These are phyloP conservation scores for Linum tenue DNA, from an alignment of 345 rosid species.

Conservation along the genomic window DNA sequence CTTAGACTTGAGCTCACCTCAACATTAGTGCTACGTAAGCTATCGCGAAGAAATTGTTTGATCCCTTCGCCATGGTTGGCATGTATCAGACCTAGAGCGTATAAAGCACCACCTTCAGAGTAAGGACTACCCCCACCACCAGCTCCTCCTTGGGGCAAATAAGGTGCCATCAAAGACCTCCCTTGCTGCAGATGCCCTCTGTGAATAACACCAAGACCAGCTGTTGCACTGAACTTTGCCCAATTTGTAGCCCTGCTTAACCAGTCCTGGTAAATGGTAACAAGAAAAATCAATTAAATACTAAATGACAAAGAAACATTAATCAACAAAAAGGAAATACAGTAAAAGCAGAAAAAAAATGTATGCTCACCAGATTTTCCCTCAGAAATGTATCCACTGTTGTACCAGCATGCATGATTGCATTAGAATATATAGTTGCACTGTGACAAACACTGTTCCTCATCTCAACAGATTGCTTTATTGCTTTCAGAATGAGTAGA, in stretches of 20 bases:
- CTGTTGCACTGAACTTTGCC: conserved; percentile 99
- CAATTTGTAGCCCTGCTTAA: conserved; percentile 98
- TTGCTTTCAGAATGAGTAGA: conserved; percentile 83
- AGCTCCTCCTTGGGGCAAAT: conserved; percentile 95
- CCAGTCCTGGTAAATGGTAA: conserved; percentile 67
- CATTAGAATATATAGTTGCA: conserved; percentile 96
- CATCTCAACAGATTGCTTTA: conserved; percentile 98
- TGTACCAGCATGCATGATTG: conserved; percentile 99
- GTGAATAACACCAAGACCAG: conserved; percentile 98
- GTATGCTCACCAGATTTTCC: conserved; percentile 68
- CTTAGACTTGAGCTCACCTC: conserved; percentile 46
- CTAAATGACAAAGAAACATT: neutral
- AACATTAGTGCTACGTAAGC: conserved; percentile 75
- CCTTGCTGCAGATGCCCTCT: conserved; percentile 96
- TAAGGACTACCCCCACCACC: conserved; percentile 97
- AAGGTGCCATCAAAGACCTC: conserved; percentile 95
- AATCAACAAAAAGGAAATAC: neutral
- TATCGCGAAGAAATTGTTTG: conserved; percentile 89
- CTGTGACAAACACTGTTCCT: conserved; percentile 98
- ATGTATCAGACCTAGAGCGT: conserved; percentile 96
- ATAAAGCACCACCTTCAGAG: conserved; percentile 98
- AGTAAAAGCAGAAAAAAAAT: conserved; percentile 1
- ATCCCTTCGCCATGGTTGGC: conserved; percentile 99
- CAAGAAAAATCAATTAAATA: conserved; percentile 7
- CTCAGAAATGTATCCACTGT: conserved; percentile 97